Percentiles rank a stretch among this genome's conserved stretches.
These are phyloP conservation scores for Calonectria leucothoes DNA, from an alignment of 2,329 filamentous ascomycete species.

Conservation along the genomic window DNA sequence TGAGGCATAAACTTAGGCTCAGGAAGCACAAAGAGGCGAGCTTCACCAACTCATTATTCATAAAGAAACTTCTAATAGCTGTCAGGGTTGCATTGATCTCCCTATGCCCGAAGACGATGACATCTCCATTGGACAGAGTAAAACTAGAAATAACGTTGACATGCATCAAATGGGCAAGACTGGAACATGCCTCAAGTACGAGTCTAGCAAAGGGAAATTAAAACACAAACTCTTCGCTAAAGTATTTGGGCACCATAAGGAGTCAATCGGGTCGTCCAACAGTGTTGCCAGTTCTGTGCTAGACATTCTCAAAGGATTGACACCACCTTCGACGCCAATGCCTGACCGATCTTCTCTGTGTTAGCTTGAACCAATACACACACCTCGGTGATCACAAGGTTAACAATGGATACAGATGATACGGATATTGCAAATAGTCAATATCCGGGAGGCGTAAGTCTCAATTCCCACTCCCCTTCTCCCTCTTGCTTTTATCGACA, in stretches of 20 bases:
- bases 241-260: constrained; percentile 54
- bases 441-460: constrained; percentile 50
- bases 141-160: constrained; percentile 28
- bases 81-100: constrained; percentile 16
- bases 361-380: constrained; percentile 3
- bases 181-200: constrained; percentile 47
- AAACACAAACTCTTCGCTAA: constrained; percentile 54
- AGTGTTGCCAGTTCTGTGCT: constrained; percentile 56
- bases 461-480: not conserved
- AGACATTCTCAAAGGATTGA: constrained; percentile 52
- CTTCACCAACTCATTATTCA: not conserved
- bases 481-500: not conserved
- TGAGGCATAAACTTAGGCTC: constrained; percentile 36
- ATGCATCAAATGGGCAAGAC: constrained; percentile 35
- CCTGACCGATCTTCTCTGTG: constrained; percentile 27
- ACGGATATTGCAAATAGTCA: constrained; percentile 30
- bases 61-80: constrained; percentile 3
- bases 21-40: constrained; percentile 29
- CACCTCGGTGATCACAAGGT: not conserved
- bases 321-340: constrained; percentile 46
- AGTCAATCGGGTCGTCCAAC: constrained; percentile 50
- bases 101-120: constrained; percentile 33
- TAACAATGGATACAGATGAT: constrained; percentile 27
- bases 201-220: constrained; percentile 39
- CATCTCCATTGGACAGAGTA: constrained; percentile 19